A percentile compares a stretch with the other conserved stretches of the same genome.
phyloP scores from a whole-genome alignment of 768 basidiomycete genomes.

The Psilocybe subaeruginosa region DNA sequence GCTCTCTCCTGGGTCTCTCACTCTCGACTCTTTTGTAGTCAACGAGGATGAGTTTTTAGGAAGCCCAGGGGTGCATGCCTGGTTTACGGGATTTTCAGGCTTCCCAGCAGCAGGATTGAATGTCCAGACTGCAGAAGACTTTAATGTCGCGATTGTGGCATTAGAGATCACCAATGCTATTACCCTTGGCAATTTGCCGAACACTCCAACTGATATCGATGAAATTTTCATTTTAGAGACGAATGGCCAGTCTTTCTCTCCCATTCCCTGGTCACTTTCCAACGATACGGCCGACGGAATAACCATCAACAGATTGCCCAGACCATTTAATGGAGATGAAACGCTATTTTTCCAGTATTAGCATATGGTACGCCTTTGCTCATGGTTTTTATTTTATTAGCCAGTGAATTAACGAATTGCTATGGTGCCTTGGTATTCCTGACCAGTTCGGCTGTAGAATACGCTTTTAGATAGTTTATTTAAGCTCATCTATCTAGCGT shows the following conservation, averaged over 20 bases:
- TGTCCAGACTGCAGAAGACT: background rate
- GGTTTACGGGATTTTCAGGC: background rate
- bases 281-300: background rate
- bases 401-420: too few relatives aligned
- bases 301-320: too few relatives aligned
- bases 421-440: too few relatives aligned
- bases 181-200: background rate
- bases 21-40: background rate
- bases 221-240: background rate
- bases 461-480: too few relatives aligned
- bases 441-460: too few relatives aligned
- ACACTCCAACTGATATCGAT: background rate
- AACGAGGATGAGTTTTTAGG: conserved; percentile 6
- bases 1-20: background rate
- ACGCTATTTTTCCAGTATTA: too few relatives aligned
- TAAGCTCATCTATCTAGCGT: too few relatives aligned
- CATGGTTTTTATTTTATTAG: too few relatives aligned
- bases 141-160: background rate
- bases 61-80: background rate
- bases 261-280: background rate
- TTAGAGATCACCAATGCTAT: background rate
- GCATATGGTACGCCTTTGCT: too few relatives aligned
- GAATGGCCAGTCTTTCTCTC: background rate
- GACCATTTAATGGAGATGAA: too few relatives aligned
- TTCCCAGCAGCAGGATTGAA: background rate